phyloP scores from a whole-genome alignment of 1,139 yeast genomes.

The Pichia sp. region DNA sequence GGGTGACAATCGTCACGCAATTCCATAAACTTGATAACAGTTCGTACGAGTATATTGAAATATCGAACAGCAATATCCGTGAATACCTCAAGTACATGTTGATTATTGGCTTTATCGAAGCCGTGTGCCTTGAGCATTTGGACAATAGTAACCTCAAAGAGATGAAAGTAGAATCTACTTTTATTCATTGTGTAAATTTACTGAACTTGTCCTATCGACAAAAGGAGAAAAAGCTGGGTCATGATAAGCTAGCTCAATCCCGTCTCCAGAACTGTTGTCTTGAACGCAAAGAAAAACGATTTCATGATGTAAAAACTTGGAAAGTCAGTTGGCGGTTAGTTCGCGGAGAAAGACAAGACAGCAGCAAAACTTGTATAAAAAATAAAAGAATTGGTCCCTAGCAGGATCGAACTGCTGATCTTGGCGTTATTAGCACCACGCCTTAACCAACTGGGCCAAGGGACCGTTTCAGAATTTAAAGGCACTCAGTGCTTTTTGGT shows the following conservation, averaged over 20 bases:
- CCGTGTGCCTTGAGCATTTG: slow-evolving; percentile 34
- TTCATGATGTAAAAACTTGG: background rate
- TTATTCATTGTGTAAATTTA: slow-evolving; percentile 22
- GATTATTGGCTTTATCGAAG: slow-evolving; percentile 27
- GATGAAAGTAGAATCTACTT: slow-evolving; percentile 29
- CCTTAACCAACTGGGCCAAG: slow-evolving; percentile 92
- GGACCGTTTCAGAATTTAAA: slow-evolving; percentile 40
- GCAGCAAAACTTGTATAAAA: background rate
- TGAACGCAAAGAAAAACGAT: background rate
- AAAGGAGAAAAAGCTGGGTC: background rate
- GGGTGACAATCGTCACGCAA: slow-evolving; percentile 26
- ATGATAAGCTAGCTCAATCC: too few species aligned
- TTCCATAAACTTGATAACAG: slow-evolving; percentile 24
- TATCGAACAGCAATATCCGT: slow-evolving; percentile 32
- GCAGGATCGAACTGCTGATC: slow-evolving; percentile 54
- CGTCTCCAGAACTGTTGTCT: background rate
- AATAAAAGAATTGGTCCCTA: slow-evolving; percentile 53
- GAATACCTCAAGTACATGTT: slow-evolving; percentile 29
- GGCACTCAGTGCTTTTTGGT: background rate
- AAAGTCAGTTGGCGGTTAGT: background rate
- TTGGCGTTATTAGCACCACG: slow-evolving; percentile 81
- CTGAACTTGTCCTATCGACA: background rate
- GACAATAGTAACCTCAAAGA: slow-evolving; percentile 29
- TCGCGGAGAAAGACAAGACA: background rate
- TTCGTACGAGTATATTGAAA: slow-evolving; percentile 24